Base-by-base conservation (phyloP, 2,329 filamentous ascomycete genomes). In the Pyrenophora tritici-repentis region DNA sequence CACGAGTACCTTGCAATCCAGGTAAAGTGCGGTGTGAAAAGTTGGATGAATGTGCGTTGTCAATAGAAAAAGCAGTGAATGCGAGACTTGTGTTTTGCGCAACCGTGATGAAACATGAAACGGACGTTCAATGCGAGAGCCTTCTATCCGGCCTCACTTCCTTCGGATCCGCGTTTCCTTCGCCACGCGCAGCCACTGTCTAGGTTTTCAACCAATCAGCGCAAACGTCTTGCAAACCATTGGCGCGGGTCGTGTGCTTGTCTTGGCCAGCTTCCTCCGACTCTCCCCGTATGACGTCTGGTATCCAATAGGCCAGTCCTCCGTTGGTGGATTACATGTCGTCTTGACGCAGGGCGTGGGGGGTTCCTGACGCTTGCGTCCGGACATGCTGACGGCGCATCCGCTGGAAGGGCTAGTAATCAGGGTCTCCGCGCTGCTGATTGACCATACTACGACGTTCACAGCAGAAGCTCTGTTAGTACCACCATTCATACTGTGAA, bases 271-370 rank as follows among this genome's bases (percentile, higher is more conserved):
- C 20, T 18, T 37, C 35, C 32, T 43, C 62, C 60, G 62, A 56
- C 10, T 60, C 50, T 49, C 34, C 40, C 60, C 60, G 62, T 46
- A 62, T 65, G 62, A 65, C 60, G 60, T 60, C 29, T 29, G 20
- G 14, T 16, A 26, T 17, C 50, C 35, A 42, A 29, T 42, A 29
- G 16, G 22, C 37, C 39, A 16, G 24, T 39, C 24, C 31, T 8
- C 24, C 33, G 51, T 54, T 58, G 50, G 47, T 41, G 38, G 42
- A 42, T 29, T 40, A 34, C 42, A 24, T 24, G 26, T 20, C 17
- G 38, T 29, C 14, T 37, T 34, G 43, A 51, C 36, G 47, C 52
- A 52, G 47, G 52, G 38, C 42, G 38, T 47, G 51, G 48, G 51
- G 48, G 45, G 44, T 53, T 53, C 43, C 42, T 52, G 48, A 32